Conservation (phyloP, 805 yeast species). For the Osmozyma mogii region DNA sequence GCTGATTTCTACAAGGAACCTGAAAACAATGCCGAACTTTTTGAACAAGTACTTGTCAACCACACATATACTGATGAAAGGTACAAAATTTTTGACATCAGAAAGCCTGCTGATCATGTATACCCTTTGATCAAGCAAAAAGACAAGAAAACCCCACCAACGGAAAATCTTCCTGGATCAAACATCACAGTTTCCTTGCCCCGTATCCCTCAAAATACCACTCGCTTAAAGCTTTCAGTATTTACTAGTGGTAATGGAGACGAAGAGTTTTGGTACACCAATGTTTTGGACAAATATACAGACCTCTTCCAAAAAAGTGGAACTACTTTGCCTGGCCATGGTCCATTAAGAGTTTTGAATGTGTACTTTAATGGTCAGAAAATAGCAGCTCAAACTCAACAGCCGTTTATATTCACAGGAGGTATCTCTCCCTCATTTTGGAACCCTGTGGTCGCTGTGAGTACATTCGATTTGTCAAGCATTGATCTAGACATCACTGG, state of each 20-base stretch:
- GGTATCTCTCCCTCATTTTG: conserved; percentile 76
- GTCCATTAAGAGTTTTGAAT: conserved; percentile 63
- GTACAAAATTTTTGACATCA: conserved; percentile 18
- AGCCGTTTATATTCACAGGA: conserved; percentile 72
- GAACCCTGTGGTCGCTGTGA: conserved; percentile 69
- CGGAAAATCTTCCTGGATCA: conserved; percentile 38
- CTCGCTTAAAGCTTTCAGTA: conserved; percentile 49
- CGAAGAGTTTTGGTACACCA: conserved; percentile 81
- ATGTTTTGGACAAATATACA: conserved; percentile 43
- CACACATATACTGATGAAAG: conserved; percentile 2
- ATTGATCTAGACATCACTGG: conserved; percentile 65
- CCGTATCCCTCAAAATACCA: conserved; percentile 44
- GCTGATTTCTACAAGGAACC: conserved; percentile 39
- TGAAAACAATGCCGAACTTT: background rate
- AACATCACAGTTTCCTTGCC: conserved; percentile 35
- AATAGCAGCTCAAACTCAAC: conserved; percentile 58
- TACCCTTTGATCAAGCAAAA: conserved; percentile 26
- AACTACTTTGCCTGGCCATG: conserved; percentile 46
- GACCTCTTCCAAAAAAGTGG: conserved; percentile 32
- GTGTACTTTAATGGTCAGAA: conserved; percentile 52
- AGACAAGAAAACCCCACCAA: conserved; percentile 28
- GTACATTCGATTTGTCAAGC: conserved; percentile 69
- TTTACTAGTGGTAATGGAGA: conserved; percentile 68
- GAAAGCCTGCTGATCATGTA: conserved; percentile 32
- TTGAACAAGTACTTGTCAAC: background rate